Percentiles rank a stretch among this genome's conserved stretches.
Evolutionary conservation across 441 rosid species (phyloP).

Genomic region (Gossypium davidsonii): DNA sequence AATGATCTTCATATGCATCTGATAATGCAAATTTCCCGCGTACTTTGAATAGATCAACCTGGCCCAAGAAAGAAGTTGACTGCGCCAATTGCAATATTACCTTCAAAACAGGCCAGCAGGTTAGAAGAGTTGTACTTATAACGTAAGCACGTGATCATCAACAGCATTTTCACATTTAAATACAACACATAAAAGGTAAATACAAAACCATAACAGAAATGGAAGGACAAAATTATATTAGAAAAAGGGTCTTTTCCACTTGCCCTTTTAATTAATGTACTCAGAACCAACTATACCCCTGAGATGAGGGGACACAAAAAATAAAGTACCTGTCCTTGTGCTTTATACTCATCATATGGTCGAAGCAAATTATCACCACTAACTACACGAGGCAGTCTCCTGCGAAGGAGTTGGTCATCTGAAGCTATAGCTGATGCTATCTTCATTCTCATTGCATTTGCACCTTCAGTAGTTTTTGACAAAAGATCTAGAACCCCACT

Average conservation of each 20-base stretch:
- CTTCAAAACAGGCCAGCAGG: conserved; percentile 34
- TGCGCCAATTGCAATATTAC: conserved; percentile 95
- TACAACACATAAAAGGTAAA: not conserved
- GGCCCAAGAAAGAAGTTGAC: conserved; percentile 89
- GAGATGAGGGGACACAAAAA: not conserved
- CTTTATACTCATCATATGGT: conserved; percentile 81
- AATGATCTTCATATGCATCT: conserved; percentile 96
- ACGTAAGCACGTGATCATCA: not conserved
- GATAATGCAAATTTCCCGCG: conserved; percentile 95
- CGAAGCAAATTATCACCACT: conserved; percentile 86
- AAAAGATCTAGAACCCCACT: conserved; percentile 97
- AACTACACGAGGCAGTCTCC: conserved; percentile 84
- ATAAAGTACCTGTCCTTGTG: conserved; percentile 77
- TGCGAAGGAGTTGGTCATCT: conserved; percentile 95
- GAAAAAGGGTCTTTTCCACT: not conserved
- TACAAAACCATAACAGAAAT: not conserved
- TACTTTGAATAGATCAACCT: conserved; percentile 92
- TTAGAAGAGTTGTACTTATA: conserved; percentile 10
- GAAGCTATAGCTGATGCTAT: conserved; percentile 93
- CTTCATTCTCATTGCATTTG: conserved; percentile 98
- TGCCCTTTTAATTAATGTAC: not conserved
- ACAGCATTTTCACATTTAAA: conserved; percentile 1
- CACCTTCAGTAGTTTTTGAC: conserved; percentile 99
- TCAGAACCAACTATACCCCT: not conserved
- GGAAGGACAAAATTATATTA: not conserved